These are phyloP conservation scores for Amauroascus verrucosus DNA, from an alignment of 2,329 filamentous ascomycete species.

Conservation along the genomic window DNA sequence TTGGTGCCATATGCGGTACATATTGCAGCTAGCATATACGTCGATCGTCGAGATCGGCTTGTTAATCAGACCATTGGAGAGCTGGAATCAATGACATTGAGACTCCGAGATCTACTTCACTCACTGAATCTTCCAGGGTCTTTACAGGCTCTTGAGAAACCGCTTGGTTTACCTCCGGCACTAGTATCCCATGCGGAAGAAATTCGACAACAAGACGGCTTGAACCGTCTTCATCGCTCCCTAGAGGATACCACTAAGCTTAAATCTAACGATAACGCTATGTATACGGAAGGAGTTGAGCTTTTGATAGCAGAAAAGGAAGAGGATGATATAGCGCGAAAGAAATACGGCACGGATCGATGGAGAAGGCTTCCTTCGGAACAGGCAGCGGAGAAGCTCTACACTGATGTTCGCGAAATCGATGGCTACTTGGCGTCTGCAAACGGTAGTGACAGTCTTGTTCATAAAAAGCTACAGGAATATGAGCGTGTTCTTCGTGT, in stretches of 20 bases:
- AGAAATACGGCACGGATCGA: slow-evolving; percentile 74
- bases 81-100: slow-evolving; percentile 68
- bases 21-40: slow-evolving; percentile 88
- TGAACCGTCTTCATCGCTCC: slow-evolving; percentile 64
- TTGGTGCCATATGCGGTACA: slow-evolving; percentile 94
- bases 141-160: slow-evolving; percentile 88
- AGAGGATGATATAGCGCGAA: slow-evolving; percentile 66
- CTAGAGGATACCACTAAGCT: slow-evolving; percentile 85
- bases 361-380: slow-evolving; percentile 66
- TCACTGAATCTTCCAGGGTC: slow-evolving; percentile 85
- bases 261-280: slow-evolving; percentile 63
- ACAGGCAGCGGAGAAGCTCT: slow-evolving; percentile 61
- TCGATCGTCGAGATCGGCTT: slow-evolving; percentile 78
- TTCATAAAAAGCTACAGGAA: slow-evolving; percentile 67
- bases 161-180: slow-evolving; percentile 74
- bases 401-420: slow-evolving; percentile 65
- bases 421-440: slow-evolving; percentile 74
- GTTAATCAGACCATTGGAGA: slow-evolving; percentile 80
- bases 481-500: slow-evolving; percentile 66
- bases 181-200: slow-evolving; percentile 87
- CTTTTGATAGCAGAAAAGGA: slow-evolving; percentile 68
- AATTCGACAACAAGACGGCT: slow-evolving; percentile 77
- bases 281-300: slow-evolving; percentile 75
- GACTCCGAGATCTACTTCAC: slow-evolving; percentile 66
- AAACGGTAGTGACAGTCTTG: slow-evolving; percentile 55